These are phyloP conservation scores for Orbilia brochopaga DNA, from an alignment of 2,329 filamentous ascomycete genomes.

Conservation along the genomic window DNA sequence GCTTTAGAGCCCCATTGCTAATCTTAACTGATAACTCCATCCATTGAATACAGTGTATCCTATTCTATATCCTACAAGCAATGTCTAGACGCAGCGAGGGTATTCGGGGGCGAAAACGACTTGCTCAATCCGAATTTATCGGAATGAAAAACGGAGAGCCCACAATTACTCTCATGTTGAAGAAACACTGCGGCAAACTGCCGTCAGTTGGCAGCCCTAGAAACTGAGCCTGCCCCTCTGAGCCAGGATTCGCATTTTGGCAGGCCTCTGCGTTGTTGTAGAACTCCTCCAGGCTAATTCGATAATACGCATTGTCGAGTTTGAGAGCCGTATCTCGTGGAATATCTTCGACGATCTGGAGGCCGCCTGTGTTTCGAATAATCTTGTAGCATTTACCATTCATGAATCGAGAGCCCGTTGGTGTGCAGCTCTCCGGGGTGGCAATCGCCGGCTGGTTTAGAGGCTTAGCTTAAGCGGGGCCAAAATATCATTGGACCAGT, in stretches of 20 bases:
- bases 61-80: too few relatives aligned
- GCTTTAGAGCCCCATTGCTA: too few relatives aligned
- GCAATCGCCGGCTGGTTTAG: constrained; percentile 1
- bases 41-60: too few relatives aligned
- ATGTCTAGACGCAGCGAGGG: too few relatives aligned
- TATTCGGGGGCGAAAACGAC: too few relatives aligned
- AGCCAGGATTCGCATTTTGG: constrained; percentile 1
- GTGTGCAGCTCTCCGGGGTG: constrained; percentile 13
- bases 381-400: constrained; percentile 23
- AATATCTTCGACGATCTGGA: constrained; percentile 3
- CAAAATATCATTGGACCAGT: not conserved
- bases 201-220: constrained; percentile 8
- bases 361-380: not conserved
- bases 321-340: constrained; percentile 16
- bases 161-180: constrained; percentile 9
- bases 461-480: not conserved
- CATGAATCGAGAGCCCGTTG: constrained; percentile 28
- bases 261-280: constrained; percentile 19
- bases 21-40: too few relatives aligned
- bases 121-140: too few relatives aligned
- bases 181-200: constrained; percentile 21
- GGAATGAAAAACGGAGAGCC: too few relatives aligned
- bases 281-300: constrained; percentile 14
- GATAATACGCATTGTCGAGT: constrained; percentile 13
- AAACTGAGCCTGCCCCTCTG: constrained; percentile 3